Percentiles rank a stretch among this genome's conserved stretches.
Evolutionary conservation across 2,329 filamentous ascomycete genomes (phyloP).

Genomic region (Colletotrichum cordylinicola): DNA sequence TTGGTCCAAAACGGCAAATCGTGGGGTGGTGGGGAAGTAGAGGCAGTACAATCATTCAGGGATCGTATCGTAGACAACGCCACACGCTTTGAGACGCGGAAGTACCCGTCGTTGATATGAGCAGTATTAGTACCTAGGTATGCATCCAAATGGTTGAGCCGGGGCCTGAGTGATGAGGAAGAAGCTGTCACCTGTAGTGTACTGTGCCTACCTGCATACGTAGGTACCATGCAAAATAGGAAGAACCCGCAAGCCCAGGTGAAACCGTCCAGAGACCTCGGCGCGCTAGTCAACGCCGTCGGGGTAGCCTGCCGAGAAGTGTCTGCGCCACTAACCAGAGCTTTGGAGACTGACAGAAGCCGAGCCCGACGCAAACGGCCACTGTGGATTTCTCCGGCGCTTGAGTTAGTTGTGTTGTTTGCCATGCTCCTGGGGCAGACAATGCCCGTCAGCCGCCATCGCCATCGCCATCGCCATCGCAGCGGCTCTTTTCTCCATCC

Average conservation of each 20-base stretch:
- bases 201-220: background rate
- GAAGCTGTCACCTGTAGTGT: background rate
- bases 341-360: background rate
- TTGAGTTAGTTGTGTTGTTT: background rate
- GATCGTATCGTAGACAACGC: too few relatives aligned
- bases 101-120: background rate
- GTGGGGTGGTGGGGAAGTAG: too few relatives aligned
- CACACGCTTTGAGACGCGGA: background rate
- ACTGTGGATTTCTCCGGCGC: background rate
- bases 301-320: background rate
- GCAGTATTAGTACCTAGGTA: background rate
- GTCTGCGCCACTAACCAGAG: slow-evolving; percentile 1
- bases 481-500: background rate
- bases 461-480: background rate
- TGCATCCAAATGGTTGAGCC: background rate
- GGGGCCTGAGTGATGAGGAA: background rate
- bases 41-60: too few relatives aligned
- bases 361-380: slow-evolving; percentile 3
- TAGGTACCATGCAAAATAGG: background rate
- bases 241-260: background rate
- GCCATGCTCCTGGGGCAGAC: background rate
- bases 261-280: slow-evolving; percentile 5
- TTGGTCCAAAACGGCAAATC: too few relatives aligned
- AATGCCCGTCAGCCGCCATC: background rate
- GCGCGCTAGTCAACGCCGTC: background rate